Evolutionary conservation across 106 monocot species (phyloP), one percentile per base, ranked within the genome.

Genomic region (Amphibolis antarctica): DNA sequence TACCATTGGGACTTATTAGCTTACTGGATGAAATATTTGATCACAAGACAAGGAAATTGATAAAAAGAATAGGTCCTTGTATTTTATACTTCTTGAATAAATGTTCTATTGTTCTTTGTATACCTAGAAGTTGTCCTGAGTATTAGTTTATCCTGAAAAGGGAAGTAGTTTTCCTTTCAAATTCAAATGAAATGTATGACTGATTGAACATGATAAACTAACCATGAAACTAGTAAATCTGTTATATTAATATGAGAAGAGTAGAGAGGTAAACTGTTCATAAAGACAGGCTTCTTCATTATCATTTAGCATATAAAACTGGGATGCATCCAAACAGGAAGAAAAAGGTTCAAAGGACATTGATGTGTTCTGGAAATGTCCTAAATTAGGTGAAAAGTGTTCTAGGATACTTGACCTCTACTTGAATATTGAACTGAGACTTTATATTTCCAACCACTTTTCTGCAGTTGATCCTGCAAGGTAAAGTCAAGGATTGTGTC

Each of bases 371-470:
- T 21, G 24, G 54, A 25, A n/a, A 21, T 11, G 24, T 25, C 5
- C 36, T 36, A 2, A 36, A 7, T 4, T 4, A 36, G 7, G 9
- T 4, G 5, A 1, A n/a, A 21, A 46, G 5, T 25, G 24, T 46
- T 14, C 9, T 14, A 46, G 19, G 36, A 60, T 20, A 42, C 19
- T 79, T 71, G 14, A 94, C 94, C 94, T 94, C 89, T 51, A 94
- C 86, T 68, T 67, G 54, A 70, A 86, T 64, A 53, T 82, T 73
- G 67, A 89, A 89, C 45, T 86, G 94, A 13, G 85, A 71, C 20
- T 30, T 56, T 70, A 94, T 79, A 60, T 44, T 74, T 44, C 86
- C 94, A 65, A 83, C 80, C 60, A 84, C 69, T 58, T 86, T 89
- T 64, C 46, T 79, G 58, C 74, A 80, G 15, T 78, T 81, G 21